Evolutionary conservation across 768 basidiomycete genomes (phyloP).

Genomic region (Psilocybe cubensis): DNA sequence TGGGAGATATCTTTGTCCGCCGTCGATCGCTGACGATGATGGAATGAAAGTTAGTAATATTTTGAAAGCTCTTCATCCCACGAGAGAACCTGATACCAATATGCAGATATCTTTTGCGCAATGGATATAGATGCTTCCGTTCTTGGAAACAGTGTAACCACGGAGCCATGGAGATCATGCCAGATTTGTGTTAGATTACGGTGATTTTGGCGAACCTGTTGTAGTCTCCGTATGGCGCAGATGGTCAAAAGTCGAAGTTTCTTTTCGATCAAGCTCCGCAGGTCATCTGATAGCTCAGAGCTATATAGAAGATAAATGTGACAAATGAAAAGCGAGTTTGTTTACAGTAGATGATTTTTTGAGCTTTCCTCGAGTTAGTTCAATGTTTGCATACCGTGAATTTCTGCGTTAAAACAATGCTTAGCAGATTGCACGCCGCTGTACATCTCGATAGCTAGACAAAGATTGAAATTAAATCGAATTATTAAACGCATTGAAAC

Average conservation of each 20-base stretch:
- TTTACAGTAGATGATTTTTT: too few species aligned
- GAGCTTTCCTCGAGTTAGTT: too few species aligned
- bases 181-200: not conserved
- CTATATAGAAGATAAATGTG: too few species aligned
- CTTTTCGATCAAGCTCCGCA: not conserved
- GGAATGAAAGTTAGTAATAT: not conserved
- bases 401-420: too few species aligned
- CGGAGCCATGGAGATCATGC: not conserved
- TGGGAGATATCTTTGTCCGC: not conserved
- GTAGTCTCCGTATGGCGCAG: not conserved
- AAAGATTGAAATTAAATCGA: too few species aligned
- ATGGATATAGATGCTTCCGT: not conserved
- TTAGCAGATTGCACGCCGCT: too few species aligned
- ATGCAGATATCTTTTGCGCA: not conserved
- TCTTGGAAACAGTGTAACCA: not conserved
- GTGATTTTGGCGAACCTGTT: not conserved
- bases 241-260: not conserved
- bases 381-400: too few species aligned
- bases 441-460: too few species aligned
- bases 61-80: not conserved
- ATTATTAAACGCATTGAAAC: too few species aligned
- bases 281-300: too few species aligned
- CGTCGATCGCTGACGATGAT: not conserved
- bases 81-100: not conserved
- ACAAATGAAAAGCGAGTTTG: too few species aligned